phyloP scores from a whole-genome alignment of 768 basidiomycete genomes.

The Daedalea quercina region DNA sequence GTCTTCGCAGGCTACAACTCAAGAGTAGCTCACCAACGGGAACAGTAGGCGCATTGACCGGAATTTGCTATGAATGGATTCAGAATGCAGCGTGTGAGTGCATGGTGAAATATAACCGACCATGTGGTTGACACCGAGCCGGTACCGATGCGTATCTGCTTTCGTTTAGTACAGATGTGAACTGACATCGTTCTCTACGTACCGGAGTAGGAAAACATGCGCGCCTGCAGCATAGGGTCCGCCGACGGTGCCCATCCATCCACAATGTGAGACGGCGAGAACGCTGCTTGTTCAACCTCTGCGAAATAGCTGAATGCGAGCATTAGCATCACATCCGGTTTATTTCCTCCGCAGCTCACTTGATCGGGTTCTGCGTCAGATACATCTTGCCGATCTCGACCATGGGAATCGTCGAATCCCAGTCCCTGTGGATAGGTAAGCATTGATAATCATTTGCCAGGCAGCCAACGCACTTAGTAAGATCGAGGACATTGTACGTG shows the following conservation, averaged over 20 bases:
- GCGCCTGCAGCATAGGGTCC: conserved; percentile 52
- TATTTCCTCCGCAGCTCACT: conserved; percentile 3
- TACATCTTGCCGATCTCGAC: conserved; percentile 32
- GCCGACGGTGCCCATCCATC: conserved; percentile 41
- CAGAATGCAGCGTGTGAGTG: background rate
- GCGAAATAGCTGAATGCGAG: conserved; percentile 23
- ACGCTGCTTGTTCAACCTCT: conserved; percentile 38
- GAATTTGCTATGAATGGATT: conserved; percentile 23
- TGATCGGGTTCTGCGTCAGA: conserved; percentile 31
- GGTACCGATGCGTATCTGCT: conserved; percentile 33
- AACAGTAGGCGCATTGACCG: conserved; percentile 32
- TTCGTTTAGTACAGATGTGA: background rate
- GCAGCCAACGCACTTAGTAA: conserved; percentile 33
- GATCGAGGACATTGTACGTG: conserved; percentile 44
- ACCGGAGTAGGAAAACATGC: conserved; percentile 53
- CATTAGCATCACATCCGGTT: background rate
- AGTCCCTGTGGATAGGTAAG: conserved; percentile 21
- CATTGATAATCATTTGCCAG: background rate
- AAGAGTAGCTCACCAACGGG: conserved; percentile 23
- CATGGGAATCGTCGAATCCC: conserved; percentile 26
- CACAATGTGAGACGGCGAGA: conserved; percentile 45
- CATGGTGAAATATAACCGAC: conserved; percentile 1
- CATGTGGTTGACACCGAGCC: conserved; percentile 30
- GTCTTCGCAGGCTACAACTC: no score
- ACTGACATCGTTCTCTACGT: conserved; percentile 2